These are phyloP conservation scores for Canna indica DNA, from an alignment of 176 grass and related monocot genomes.

Conservation along the genomic window DNA sequence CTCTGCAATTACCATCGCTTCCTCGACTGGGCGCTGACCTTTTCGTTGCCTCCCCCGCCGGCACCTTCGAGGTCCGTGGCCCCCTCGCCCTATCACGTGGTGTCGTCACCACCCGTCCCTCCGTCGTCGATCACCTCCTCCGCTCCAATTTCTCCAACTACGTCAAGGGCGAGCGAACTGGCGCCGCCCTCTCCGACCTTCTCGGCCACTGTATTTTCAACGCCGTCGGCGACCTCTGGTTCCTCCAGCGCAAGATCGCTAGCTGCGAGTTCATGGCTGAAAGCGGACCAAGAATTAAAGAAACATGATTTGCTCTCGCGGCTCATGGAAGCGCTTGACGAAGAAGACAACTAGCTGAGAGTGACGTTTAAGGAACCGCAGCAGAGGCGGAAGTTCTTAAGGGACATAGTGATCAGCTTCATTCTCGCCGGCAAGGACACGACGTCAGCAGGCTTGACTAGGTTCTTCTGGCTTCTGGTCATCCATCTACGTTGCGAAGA, in stretches of 20 bases:
- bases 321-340: constrained; percentile 37
- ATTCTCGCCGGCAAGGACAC: constrained; percentile 58
- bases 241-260: constrained; percentile 38
- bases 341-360: constrained; percentile 30
- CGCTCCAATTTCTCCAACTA: constrained; percentile 50
- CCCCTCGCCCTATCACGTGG: constrained; percentile 8
- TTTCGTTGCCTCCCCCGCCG: constrained; percentile 26
- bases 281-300: not conserved
- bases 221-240: constrained; percentile 52
- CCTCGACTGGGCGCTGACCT: constrained; percentile 40
- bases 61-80: constrained; percentile 30
- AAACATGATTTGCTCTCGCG: constrained; percentile 49
- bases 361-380: constrained; percentile 23
- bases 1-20: constrained; percentile 44
- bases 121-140: constrained; percentile 48
- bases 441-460: constrained; percentile 40
- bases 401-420: constrained; percentile 59
- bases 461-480: constrained; percentile 73
- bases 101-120: constrained; percentile 36
- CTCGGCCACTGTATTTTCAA: constrained; percentile 74
- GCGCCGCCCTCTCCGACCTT: constrained; percentile 40
- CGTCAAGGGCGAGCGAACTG: constrained; percentile 34
- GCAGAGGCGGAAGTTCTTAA: constrained; percentile 42
- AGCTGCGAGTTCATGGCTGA: constrained; percentile 17
- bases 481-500: constrained; percentile 34